These are phyloP conservation scores for Cucumis cinereus DNA, from an alignment of 306 rosid genomes.

Conservation along the genomic window DNA sequence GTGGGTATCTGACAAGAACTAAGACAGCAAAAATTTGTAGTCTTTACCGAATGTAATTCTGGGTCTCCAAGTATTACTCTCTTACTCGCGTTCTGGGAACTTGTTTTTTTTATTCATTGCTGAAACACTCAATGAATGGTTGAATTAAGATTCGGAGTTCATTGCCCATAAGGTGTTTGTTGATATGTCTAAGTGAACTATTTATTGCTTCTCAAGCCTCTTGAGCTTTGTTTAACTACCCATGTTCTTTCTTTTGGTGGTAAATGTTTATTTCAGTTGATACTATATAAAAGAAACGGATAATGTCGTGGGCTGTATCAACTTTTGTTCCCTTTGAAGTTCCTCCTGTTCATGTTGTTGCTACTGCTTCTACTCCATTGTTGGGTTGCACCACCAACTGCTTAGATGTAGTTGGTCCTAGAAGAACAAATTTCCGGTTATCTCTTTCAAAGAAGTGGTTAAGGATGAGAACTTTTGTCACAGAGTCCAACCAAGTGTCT, in stretches of 20 bases:
- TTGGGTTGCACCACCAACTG: conserved; percentile 14
- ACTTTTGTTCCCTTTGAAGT: conserved; percentile 15
- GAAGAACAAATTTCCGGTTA: conserved; percentile 13
- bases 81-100: not conserved
- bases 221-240: not conserved
- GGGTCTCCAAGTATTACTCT: not conserved
- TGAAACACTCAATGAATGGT: not conserved
- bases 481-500: conserved; percentile 19
- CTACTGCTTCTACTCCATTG: conserved; percentile 12
- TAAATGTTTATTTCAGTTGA: not conserved
- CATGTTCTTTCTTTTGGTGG: not conserved
- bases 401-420: conserved; percentile 9
- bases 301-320: conserved; percentile 21
- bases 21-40: not conserved
- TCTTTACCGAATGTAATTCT: not conserved
- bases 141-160: not conserved
- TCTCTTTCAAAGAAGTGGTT: conserved; percentile 10
- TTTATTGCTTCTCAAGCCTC: not conserved
- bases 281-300: not conserved
- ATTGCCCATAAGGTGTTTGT: not conserved
- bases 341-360: conserved; percentile 15
- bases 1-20: not conserved
- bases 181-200: not conserved
- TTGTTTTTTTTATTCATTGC: not conserved
- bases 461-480: conserved; percentile 16